These are phyloP conservation scores for Sphaerobolus stellatus DNA, from an alignment of 1,284 basidiomycete species.

Conservation along the genomic window DNA sequence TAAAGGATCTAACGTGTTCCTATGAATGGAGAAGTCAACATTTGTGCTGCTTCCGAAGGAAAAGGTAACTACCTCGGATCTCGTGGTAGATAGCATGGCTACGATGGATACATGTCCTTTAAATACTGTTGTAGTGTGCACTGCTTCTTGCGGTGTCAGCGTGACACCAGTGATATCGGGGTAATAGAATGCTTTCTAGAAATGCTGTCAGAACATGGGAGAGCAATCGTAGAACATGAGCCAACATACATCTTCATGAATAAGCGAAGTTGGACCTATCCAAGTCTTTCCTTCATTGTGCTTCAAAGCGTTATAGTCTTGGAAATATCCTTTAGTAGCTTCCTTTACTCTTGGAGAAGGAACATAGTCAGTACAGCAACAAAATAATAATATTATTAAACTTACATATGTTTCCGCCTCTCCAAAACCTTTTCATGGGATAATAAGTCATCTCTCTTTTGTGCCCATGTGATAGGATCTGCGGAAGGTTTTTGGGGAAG, in stretches of 20 bases:
- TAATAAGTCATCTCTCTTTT: constrained; percentile 69
- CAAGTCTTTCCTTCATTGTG: constrained; percentile 92
- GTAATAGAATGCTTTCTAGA: constrained; percentile 85
- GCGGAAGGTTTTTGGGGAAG: constrained; percentile 61
- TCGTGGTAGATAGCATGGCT: constrained; percentile 76
- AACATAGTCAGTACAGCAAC: background rate
- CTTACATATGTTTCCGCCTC: constrained; percentile 75
- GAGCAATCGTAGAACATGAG: background rate
- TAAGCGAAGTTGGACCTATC: constrained; percentile 87
- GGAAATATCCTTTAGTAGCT: constrained; percentile 86
- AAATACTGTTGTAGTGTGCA: constrained; percentile 80
- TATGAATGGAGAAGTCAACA: constrained; percentile 31
- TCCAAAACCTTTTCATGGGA: constrained; percentile 70
- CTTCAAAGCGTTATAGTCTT: constrained; percentile 82
- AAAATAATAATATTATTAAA: background rate
- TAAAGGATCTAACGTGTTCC: constrained; percentile 82
- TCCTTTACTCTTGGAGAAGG: constrained; percentile 68
- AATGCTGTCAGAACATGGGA: background rate
- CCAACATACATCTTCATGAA: constrained; percentile 79
- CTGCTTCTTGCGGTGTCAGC: constrained; percentile 51
- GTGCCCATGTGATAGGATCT: constrained; percentile 57
- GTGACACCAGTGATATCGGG: constrained; percentile 84
- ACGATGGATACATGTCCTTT: constrained; percentile 78
- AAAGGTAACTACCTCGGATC: constrained; percentile 70
- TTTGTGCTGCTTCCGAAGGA: background rate